Conservation (phyloP, 106 monocot genomes). For the Dioscorea zingiberensis region DNA sequence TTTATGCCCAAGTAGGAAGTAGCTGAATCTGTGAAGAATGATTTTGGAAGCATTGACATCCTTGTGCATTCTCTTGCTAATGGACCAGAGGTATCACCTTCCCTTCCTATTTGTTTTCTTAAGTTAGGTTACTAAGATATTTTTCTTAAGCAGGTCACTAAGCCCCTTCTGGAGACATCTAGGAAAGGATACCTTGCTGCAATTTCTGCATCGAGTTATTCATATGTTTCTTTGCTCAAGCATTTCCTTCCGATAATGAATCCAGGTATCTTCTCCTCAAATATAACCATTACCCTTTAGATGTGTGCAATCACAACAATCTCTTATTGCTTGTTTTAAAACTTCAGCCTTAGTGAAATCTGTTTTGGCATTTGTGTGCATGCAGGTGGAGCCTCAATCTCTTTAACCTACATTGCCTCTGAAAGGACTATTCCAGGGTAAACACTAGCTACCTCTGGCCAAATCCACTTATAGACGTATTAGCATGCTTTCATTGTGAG, state of each 20-base stretch:
- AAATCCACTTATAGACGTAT: background rate
- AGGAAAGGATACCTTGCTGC: conserved; percentile 93
- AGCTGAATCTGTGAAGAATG: conserved; percentile 80
- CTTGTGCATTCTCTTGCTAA: conserved; percentile 98
- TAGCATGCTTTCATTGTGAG: no score
- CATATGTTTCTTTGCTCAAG: conserved; percentile 77
- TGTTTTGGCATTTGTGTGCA: no score
- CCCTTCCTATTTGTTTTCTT: background rate
- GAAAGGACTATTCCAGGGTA: conserved; percentile 86
- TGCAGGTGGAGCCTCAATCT: conserved; percentile 50
- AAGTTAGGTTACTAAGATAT: background rate
- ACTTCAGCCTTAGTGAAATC: background rate
- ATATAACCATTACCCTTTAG: no score
- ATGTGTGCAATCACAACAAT: no score
- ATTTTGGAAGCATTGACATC: conserved; percentile 95
- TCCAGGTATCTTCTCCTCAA: conserved; percentile 67
- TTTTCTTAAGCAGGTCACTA: conserved; percentile 50
- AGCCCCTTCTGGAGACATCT: conserved; percentile 87
- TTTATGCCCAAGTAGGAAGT: conserved; percentile 52
- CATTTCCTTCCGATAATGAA: conserved; percentile 98
- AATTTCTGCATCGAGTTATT: conserved; percentile 94
- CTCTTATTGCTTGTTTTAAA: background rate
- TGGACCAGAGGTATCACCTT: conserved; percentile 63
- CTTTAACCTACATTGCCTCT: conserved; percentile 86
- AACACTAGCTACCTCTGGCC: background rate